Evolutionary conservation across 164 flowering plant genomes (phyloP).

Genomic region (Magnolia sinica): DNA sequence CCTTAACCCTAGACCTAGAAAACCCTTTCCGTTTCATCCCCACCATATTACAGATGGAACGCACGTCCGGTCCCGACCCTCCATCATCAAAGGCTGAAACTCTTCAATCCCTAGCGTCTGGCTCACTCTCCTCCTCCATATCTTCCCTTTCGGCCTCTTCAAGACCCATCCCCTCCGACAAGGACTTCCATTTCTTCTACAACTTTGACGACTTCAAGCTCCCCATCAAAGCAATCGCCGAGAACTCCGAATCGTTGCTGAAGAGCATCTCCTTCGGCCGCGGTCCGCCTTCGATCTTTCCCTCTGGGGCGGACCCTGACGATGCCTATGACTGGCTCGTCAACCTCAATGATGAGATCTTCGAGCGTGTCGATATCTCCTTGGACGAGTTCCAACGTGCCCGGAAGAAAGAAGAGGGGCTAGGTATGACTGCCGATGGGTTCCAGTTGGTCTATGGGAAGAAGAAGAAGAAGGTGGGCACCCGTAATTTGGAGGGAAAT

Average conservation of each 20-base stretch:
- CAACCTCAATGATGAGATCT: constrained; percentile 56
- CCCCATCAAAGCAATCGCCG: constrained; percentile 46
- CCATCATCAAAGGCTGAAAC: constrained; percentile 25
- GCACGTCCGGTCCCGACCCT: constrained; percentile 6
- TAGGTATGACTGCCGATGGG: constrained; percentile 44
- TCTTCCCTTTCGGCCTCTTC: constrained; percentile 58
- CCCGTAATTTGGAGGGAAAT: constrained; percentile 10
- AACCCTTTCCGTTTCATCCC: neutral
- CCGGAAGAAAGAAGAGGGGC: constrained; percentile 38
- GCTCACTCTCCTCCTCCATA: constrained; percentile 49
- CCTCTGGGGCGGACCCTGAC: constrained; percentile 30
- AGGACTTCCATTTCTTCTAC: constrained; percentile 79
- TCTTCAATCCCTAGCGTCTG: constrained; percentile 26
- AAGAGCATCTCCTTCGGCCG: constrained; percentile 20
- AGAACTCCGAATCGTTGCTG: constrained; percentile 9
- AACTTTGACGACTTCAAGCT: constrained; percentile 71
- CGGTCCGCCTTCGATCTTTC: constrained; percentile 28
- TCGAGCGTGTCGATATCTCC: constrained; percentile 63
- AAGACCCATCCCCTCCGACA: constrained; percentile 47
- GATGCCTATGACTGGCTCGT: constrained; percentile 73
- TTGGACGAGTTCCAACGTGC: constrained; percentile 60
- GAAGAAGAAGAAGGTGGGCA: constrained; percentile 46
- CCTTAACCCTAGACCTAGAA: constrained; percentile 1
- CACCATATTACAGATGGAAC: constrained; percentile 9
- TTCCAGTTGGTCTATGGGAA: constrained; percentile 78